A percentile compares a stretch with the other conserved stretches of the same genome.
Conservation (phyloP, 192 early-diverging fungal genomes). For the Haplosporangium gracile region DNA sequence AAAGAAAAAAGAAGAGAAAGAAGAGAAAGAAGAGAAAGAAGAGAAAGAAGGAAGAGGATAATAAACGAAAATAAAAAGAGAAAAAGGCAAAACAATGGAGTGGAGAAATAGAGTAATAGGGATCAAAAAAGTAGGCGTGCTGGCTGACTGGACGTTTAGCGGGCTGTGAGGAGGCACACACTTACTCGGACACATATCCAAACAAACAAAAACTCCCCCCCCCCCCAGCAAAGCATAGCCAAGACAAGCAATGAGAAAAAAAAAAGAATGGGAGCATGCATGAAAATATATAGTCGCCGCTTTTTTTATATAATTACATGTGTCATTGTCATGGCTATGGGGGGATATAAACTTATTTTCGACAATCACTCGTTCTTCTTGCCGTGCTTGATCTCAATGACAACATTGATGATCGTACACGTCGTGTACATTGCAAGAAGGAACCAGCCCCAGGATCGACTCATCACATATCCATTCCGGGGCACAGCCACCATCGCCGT, state of each 20-base stretch:
- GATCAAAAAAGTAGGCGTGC: background rate
- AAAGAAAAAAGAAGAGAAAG: background rate
- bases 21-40: background rate
- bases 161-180: background rate
- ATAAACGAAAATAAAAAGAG: background rate
- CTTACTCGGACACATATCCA: background rate
- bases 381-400: conserved; percentile 59
- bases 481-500: conserved; percentile 74
- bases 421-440: conserved; percentile 70
- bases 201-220: too few relatives aligned
- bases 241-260: background rate
- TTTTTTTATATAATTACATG: background rate
- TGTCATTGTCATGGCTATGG: too few relatives aligned
- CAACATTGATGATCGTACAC: conserved; percentile 72
- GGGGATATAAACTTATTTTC: background rate
- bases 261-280: background rate
- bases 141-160: background rate
- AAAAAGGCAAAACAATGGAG: background rate
- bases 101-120: background rate
- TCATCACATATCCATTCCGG: conserved; percentile 72
- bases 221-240: too few relatives aligned
- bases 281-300: background rate
- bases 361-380: background rate
- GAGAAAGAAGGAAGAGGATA: background rate
- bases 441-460: conserved; percentile 67